Conservation (phyloP, 441 rosid species). For the Erodium chrysanthum region DNA sequence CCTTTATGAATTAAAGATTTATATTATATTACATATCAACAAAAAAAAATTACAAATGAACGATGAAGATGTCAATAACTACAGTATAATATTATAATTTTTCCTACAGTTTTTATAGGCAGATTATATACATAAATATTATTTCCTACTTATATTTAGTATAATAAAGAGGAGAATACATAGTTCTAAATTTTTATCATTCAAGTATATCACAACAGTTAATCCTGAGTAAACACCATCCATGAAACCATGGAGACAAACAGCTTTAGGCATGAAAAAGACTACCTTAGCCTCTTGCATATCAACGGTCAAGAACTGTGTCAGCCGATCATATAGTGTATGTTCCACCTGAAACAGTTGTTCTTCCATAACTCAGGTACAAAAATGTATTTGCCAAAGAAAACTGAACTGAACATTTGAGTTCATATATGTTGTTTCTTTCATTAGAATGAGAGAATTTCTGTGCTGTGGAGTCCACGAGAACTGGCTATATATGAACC, state of each 20-base stretch:
- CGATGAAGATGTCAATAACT: too few species aligned
- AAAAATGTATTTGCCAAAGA: constrained; percentile 10
- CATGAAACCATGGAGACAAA: background rate
- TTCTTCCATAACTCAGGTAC: constrained; percentile 9
- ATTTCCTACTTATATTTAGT: too few species aligned
- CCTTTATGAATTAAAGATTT: too few species aligned
- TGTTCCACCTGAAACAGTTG: constrained; percentile 58
- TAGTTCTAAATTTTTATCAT: too few species aligned
- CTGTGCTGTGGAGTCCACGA: background rate
- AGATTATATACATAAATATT: too few species aligned
- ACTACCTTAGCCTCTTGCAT: constrained; percentile 70
- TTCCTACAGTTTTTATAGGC: too few species aligned
- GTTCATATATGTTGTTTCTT: background rate
- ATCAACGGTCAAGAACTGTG: constrained; percentile 53
- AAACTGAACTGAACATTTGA: background rate
- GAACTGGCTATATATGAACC: background rate
- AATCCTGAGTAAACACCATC: background rate
- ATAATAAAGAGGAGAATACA: too few species aligned
- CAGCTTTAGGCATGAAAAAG: constrained; percentile 10
- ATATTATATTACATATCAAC: too few species aligned
- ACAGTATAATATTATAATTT: too few species aligned
- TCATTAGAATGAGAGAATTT: background rate
- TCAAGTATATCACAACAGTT: background rate
- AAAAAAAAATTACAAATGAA: too few species aligned
- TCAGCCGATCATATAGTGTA: constrained; percentile 62